These are phyloP conservation scores for Apiotrichum sp. DNA, from an alignment of 1,284 basidiomycete genomes.

Conservation along the genomic window DNA sequence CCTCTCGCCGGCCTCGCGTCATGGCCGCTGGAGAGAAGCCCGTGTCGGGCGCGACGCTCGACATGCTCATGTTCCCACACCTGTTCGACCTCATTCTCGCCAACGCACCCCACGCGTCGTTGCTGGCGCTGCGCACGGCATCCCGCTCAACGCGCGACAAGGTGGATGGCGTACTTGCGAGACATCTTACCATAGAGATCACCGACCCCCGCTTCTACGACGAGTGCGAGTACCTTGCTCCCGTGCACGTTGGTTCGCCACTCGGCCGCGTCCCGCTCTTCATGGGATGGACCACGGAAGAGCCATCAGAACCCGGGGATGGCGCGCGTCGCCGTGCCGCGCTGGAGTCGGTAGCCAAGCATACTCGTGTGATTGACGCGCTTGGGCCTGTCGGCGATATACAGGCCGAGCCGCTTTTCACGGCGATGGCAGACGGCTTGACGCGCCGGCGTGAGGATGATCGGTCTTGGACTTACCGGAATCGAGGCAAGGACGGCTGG, in stretches of 20 bases:
- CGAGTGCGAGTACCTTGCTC: background rate
- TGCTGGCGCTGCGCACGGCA: background rate
- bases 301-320: too few species aligned
- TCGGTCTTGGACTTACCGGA: too few species aligned
- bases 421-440: too few species aligned
- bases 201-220: background rate
- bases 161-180: background rate
- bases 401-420: too few species aligned
- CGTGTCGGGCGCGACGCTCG: background rate
- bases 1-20: too few species aligned
- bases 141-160: background rate
- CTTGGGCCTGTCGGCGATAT: too few species aligned
- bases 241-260: background rate
- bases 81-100: background rate
- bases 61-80: background rate
- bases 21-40: too few species aligned
- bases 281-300: background rate
- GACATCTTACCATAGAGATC: background rate
- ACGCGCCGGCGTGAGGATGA: too few species aligned
- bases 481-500: too few species aligned
- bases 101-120: background rate
- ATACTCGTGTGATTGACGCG: too few species aligned
- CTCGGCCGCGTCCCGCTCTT: background rate
- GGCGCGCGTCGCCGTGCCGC: too few species aligned
- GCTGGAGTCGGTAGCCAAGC: too few species aligned